Conservation (phyloP, 805 yeast genomes). For the Suhomyces sp. region DNA sequence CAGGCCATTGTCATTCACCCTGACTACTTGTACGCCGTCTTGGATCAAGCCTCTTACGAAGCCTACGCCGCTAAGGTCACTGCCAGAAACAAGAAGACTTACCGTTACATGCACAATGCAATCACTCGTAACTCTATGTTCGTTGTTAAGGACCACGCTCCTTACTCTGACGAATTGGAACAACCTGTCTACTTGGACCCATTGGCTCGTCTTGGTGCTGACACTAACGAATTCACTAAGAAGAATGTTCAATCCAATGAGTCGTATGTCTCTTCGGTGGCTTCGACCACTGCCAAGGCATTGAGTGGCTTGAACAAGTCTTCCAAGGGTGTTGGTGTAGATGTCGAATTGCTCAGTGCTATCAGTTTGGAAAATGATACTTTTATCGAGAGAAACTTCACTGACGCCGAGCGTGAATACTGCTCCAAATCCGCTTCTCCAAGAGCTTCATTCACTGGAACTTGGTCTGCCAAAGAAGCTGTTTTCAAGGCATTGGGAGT, state of each 20-base stretch:
- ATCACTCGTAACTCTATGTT: slow-evolving; percentile 87
- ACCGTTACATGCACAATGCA: slow-evolving; percentile 94
- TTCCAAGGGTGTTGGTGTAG: slow-evolving; percentile 86
- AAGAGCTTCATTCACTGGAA: slow-evolving; percentile 91
- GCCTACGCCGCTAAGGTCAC: slow-evolving; percentile 67
- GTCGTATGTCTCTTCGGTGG: slow-evolving; percentile 43
- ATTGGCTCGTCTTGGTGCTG: slow-evolving; percentile 64
- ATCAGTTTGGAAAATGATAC: slow-evolving; percentile 87
- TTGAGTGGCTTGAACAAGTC: slow-evolving; percentile 55
- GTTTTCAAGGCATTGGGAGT: slow-evolving; percentile 94
- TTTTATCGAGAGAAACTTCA: slow-evolving; percentile 89
- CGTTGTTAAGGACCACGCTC: slow-evolving; percentile 90
- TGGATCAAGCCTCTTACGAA: slow-evolving; percentile 69
- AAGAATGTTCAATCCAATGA: slow-evolving; percentile 48
- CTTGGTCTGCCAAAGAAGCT: slow-evolving; percentile 99
- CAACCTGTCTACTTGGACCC: slow-evolving; percentile 93
- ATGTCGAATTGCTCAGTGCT: slow-evolving; percentile 83
- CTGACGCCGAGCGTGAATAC: slow-evolving; percentile 73
- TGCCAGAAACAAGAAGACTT: slow-evolving; percentile 82
- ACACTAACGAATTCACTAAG: slow-evolving; percentile 46
- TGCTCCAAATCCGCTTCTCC: slow-evolving; percentile 72
- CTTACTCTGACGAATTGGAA: slow-evolving; percentile 87
- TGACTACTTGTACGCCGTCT: slow-evolving; percentile 85
- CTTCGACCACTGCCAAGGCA: slow-evolving; percentile 62
- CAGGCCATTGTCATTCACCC: slow-evolving; percentile 91